Conservation (phyloP, 352 stramenopile species). For the Salisapilia sapeloensis region DNA sequence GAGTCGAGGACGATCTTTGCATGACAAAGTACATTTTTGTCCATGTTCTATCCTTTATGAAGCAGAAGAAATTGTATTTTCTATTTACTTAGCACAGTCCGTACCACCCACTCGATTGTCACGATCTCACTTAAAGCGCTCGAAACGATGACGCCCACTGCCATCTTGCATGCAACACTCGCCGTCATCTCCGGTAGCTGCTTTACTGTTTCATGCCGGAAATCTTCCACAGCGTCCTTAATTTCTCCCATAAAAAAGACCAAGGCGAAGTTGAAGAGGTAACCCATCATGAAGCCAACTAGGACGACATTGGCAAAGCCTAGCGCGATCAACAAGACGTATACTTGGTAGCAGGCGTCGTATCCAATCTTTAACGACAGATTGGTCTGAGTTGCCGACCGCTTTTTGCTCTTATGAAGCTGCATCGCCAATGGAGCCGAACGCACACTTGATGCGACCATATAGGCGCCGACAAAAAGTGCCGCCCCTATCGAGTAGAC, state of each 20-base stretch:
- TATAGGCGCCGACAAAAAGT: no score
- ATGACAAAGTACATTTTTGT: no score
- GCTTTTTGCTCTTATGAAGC: no score
- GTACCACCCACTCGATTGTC: no score
- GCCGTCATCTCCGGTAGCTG: conserved; percentile 35
- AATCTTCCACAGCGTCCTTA: conserved; percentile 52
- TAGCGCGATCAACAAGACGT: conserved; percentile 34
- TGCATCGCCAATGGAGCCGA: no score
- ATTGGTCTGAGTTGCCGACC: no score
- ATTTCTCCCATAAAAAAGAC: conserved; percentile 30
- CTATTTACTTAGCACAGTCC: no score
- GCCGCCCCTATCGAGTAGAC: no score
- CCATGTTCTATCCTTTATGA: no score
- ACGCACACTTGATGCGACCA: no score
- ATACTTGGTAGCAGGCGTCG: conserved; percentile 38
- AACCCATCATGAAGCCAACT: conserved; percentile 22
- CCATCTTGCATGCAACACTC: conserved; percentile 18
- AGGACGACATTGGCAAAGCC: conserved; percentile 41
- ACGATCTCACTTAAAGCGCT: conserved; percentile 43
- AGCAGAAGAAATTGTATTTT: no score
- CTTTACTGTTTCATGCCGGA: conserved; percentile 43
- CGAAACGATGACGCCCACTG: conserved; percentile 27
- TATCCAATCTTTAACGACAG: conserved; percentile 36
- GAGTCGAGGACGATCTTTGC: no score
- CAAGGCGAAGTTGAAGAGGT: conserved; percentile 53